These are phyloP conservation scores for Kwoniella newhampshirensis DNA, from an alignment of 768 basidiomycete genomes.

Conservation along the genomic window DNA sequence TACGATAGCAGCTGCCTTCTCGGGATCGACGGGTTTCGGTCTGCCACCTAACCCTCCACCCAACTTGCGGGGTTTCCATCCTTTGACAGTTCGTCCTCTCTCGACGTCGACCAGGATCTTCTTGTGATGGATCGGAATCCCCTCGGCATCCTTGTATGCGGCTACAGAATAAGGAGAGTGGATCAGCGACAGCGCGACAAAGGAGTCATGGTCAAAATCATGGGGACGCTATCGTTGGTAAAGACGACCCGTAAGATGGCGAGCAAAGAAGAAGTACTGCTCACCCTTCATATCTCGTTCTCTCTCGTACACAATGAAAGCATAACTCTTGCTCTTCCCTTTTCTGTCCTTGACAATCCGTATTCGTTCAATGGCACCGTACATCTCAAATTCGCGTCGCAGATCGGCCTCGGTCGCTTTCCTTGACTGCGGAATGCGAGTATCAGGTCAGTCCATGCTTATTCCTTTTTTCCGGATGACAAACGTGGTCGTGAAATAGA, in stretches of 20 bases:
- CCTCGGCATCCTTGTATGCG: slow-evolving; percentile 98
- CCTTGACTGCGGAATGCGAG: slow-evolving; percentile 67
- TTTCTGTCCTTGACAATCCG: slow-evolving; percentile 91
- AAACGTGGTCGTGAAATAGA: slow-evolving; percentile 1
- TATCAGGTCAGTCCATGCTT: slow-evolving; percentile 9
- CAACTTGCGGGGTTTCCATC: slow-evolving; percentile 94
- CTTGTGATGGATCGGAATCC: slow-evolving; percentile 92
- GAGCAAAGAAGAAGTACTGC: slow-evolving; percentile 16
- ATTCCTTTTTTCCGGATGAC: not conserved
- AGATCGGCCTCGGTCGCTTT: slow-evolving; percentile 87
- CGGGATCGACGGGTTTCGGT: slow-evolving; percentile 67
- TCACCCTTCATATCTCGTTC: slow-evolving; percentile 99
- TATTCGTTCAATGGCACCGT: slow-evolving; percentile 90
- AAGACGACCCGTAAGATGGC: not conserved
- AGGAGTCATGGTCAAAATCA: too few species aligned
- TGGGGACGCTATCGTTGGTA: too few species aligned
- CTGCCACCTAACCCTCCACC: slow-evolving; percentile 99
- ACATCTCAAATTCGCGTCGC: slow-evolving; percentile 90
- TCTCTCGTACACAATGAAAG: slow-evolving; percentile 95
- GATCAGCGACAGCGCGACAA: too few species aligned
- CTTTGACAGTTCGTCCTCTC: slow-evolving; percentile 93
- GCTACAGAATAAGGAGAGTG: slow-evolving; percentile 35
- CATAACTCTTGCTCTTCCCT: slow-evolving; percentile 82
- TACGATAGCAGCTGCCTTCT: slow-evolving; percentile 56
- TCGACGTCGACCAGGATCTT: slow-evolving; percentile 97